These are phyloP conservation scores for Tulasnella sp. DNA, from an alignment of 768 basidiomycete species.

Conservation along the genomic window DNA sequence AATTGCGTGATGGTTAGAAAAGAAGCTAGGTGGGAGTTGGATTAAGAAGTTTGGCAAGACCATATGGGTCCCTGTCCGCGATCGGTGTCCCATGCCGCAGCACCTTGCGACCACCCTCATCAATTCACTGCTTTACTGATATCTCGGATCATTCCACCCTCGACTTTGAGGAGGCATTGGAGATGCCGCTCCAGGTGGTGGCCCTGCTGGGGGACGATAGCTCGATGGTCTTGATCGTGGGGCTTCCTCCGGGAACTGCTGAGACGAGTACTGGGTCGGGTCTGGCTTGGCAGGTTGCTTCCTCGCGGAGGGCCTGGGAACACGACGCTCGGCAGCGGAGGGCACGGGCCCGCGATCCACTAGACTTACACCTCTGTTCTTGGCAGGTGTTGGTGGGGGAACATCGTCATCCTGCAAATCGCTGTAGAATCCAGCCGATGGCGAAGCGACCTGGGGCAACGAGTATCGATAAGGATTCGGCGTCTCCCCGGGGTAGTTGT, in stretches of 20 bases:
- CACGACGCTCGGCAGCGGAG: conserved; percentile 56
- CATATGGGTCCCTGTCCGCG: neutral
- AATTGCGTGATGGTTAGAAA: neutral
- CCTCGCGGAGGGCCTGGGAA: conserved; percentile 49
- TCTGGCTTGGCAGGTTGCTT: conserved; percentile 45
- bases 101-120: neutral
- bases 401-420: neutral
- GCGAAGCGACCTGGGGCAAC: conserved; percentile 28
- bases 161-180: conserved; percentile 31
- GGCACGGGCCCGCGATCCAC: conserved; percentile 78
- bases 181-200: conserved; percentile 69
- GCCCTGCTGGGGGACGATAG: conserved; percentile 27
- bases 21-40: neutral
- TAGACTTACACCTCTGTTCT: conserved; percentile 58
- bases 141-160: conserved; percentile 12
- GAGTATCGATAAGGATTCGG: conserved; percentile 48
- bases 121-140: neutral
- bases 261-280: conserved; percentile 20
- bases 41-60: neutral
- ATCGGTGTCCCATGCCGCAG: neutral
- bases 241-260: conserved; percentile 11
- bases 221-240: conserved; percentile 31
- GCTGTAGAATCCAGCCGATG: neutral
- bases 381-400: neutral
- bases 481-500: conserved; percentile 36